Evolutionary conservation across 139 green algal species (phyloP).

Genomic region (Mychonastes homosphaera): DNA sequence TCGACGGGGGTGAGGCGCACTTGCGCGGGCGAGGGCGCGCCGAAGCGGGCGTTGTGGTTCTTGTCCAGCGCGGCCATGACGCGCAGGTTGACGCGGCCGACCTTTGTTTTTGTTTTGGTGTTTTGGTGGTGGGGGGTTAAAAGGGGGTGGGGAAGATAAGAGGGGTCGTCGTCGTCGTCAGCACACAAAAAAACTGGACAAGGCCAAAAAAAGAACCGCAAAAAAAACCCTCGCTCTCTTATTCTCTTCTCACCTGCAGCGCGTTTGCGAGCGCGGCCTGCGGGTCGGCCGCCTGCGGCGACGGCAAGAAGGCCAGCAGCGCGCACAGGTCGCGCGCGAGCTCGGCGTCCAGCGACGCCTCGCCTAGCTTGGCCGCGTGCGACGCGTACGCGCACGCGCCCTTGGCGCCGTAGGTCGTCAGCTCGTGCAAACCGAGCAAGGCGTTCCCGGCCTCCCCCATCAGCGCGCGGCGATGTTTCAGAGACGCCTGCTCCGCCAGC

Average conservation of each 20-base stretch:
- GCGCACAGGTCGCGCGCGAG: neutral
- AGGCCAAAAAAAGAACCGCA: too few species aligned
- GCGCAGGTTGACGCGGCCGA: constrained; percentile 40
- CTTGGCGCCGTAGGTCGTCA: constrained; percentile 53
- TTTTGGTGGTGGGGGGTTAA: too few species aligned
- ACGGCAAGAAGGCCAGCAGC: neutral
- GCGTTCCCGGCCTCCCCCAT: constrained; percentile 22
- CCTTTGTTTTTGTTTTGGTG: too few species aligned
- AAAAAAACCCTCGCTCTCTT: too few species aligned
- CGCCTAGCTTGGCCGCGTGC: constrained; percentile 15
- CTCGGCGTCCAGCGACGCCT: constrained; percentile 23
- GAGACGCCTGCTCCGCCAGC: too few species aligned
- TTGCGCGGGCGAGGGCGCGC: constrained; percentile 36
- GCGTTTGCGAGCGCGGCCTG: constrained; percentile 16
- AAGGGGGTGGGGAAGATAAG: too few species aligned
- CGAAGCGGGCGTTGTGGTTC: constrained; percentile 48
- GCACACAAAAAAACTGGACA: too few species aligned
- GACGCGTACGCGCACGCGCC: too few species aligned
- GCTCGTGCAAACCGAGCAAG: constrained; percentile 52
- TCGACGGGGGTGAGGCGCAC: constrained; percentile 40
- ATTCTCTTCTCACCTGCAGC: too few species aligned
- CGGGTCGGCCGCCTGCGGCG: constrained; percentile 25
- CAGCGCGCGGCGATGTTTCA: constrained; percentile 11
- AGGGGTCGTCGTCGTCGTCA: too few species aligned
- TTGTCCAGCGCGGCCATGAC: constrained; percentile 47